Evolutionary conservation across 208 protist genomes (phyloP).

Genomic region (Acanthamoeba polyphaga): DNA sequence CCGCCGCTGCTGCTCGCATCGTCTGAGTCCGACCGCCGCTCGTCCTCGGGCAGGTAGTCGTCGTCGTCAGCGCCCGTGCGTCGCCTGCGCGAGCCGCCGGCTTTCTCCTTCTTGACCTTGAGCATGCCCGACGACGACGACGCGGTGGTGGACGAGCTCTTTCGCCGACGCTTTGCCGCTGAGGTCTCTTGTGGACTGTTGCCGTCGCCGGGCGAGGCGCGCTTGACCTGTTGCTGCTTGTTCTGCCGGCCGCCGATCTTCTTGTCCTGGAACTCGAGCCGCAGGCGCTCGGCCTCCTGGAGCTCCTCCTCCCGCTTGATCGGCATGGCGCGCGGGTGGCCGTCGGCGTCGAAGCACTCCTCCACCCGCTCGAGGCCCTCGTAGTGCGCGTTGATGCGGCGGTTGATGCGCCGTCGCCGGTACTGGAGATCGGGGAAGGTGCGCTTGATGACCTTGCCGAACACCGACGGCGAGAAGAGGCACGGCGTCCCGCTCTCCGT

Average conservation of each 20-base stretch:
- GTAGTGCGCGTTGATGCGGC: conserved; percentile 59
- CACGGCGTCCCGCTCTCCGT: neutral
- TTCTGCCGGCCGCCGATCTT: conserved; percentile 23
- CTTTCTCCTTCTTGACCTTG: neutral
- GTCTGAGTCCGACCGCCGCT: neutral
- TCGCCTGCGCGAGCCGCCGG: neutral
- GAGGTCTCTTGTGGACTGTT: neutral
- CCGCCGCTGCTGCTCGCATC: neutral
- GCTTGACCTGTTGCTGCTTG: neutral
- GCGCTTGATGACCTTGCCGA: conserved; percentile 50
- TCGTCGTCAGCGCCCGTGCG: neutral
- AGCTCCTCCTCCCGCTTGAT: conserved; percentile 41
- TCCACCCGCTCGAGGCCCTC: conserved; percentile 8
- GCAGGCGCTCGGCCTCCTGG: conserved; percentile 10
- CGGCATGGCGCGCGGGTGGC: neutral
- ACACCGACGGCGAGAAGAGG: conserved; percentile 54
- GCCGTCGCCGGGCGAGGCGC: neutral
- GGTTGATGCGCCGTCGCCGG: conserved; percentile 36
- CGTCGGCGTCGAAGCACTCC: neutral
- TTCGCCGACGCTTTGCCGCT: neutral
- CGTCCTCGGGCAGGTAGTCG: conserved; percentile 3
- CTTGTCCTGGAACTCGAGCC: conserved; percentile 24
- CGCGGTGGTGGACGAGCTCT: neutral
- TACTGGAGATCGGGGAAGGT: conserved; percentile 58
- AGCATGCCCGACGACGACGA: neutral